Evolutionary conservation across 768 basidiomycete genomes (phyloP).

Genomic region (Lactarius sanguifluus): DNA sequence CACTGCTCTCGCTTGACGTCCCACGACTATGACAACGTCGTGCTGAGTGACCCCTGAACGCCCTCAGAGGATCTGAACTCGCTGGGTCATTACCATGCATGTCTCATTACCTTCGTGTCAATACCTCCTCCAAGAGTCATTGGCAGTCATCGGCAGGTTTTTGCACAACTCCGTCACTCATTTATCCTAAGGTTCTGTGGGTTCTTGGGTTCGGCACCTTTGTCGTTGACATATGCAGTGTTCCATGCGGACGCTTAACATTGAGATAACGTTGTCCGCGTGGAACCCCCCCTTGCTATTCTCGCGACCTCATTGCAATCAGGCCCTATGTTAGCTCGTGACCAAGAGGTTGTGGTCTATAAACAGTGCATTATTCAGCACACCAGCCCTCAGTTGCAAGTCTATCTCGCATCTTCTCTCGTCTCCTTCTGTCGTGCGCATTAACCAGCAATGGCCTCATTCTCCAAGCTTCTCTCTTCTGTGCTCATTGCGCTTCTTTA

Average conservation of each 20-base stretch:
- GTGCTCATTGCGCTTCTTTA: slow-evolving; percentile 31
- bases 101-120: no score
- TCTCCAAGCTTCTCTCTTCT: slow-evolving; percentile 30
- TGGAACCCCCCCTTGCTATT: background rate
- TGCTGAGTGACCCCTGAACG: background rate
- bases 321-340: background rate
- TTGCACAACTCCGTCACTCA: background rate
- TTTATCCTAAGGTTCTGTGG: no score
- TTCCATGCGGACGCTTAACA: background rate
- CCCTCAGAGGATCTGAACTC: background rate
- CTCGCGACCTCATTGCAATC: background rate
- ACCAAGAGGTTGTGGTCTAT: background rate
- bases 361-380: background rate
- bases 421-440: background rate
- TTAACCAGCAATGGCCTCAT: slow-evolving; percentile 27
- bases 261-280: background rate
- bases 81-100: no score
- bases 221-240: no score
- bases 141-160: no score
- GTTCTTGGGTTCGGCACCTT: background rate
- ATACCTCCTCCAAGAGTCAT: no score
- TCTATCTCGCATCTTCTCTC: background rate
- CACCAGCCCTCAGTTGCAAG: background rate
- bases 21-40: background rate
- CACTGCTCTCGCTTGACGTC: background rate